These are phyloP conservation scores for Simplicillium aogashimaense DNA, from an alignment of 2,329 filamentous ascomycete genomes.

Conservation along the genomic window DNA sequence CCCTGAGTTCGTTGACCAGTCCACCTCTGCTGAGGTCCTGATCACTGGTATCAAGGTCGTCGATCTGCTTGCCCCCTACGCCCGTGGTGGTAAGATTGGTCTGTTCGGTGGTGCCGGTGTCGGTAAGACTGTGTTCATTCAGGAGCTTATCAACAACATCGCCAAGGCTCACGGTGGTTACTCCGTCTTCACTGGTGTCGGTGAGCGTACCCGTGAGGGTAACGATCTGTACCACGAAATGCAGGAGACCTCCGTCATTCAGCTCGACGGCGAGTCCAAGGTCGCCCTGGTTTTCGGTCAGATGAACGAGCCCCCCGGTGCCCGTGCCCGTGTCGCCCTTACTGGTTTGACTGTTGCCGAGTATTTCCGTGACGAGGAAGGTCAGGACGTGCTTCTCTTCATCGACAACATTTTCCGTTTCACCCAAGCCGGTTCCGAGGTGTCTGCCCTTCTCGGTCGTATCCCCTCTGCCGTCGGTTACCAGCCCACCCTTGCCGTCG, in stretches of 20 bases:
- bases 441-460: slow-evolving; percentile 98
- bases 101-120: slow-evolving; percentile 99
- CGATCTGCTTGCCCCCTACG: slow-evolving; percentile 96
- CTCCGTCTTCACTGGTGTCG: slow-evolving; percentile 99
- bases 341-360: slow-evolving; percentile 78
- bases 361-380: slow-evolving; percentile 67
- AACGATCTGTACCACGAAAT: slow-evolving; percentile 99
- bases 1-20: slow-evolving; percentile 88
- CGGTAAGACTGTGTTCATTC: slow-evolving; percentile 99
- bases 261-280: slow-evolving; percentile 99
- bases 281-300: slow-evolving; percentile 99
- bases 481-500: slow-evolving; percentile 95
- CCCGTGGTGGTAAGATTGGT: slow-evolving; percentile 99
- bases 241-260: slow-evolving; percentile 99
- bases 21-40: slow-evolving; percentile 90
- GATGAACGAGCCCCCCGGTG: slow-evolving; percentile 99
- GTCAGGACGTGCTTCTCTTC: slow-evolving; percentile 97
- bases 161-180: slow-evolving; percentile 99
- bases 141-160: slow-evolving; percentile 99
- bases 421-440: slow-evolving; percentile 99
- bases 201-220: slow-evolving; percentile 99
- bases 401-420: slow-evolving; percentile 99
- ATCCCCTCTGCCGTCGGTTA: slow-evolving; percentile 99
- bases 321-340: slow-evolving; percentile 98
- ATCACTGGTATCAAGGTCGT: slow-evolving; percentile 99